These are phyloP conservation scores for Fragaria iinumae DNA, from an alignment of 306 rosid species.

Conservation along the genomic window DNA sequence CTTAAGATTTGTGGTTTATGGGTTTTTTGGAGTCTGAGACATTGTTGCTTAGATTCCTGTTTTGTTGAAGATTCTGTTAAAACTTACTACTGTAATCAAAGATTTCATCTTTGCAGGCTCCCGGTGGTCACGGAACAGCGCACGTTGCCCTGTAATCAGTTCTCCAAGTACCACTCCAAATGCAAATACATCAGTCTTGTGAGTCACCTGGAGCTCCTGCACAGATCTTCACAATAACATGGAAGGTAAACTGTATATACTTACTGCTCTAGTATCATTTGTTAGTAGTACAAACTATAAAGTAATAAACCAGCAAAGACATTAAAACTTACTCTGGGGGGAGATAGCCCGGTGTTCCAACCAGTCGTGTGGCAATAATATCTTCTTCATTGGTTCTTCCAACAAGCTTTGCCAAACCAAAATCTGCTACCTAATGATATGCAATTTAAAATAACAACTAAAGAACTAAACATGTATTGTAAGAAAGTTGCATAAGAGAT, in stretches of 20 bases:
- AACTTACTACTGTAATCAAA: constrained; percentile 58
- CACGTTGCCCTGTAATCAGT: constrained; percentile 73
- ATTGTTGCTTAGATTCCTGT: background rate
- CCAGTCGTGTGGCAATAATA: constrained; percentile 64
- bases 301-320: background rate
- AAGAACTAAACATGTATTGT: background rate
- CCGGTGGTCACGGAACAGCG: constrained; percentile 57
- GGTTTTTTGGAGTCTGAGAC: background rate
- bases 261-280: background rate
- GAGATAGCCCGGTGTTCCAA: constrained; percentile 95
- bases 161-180: constrained; percentile 83
- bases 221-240: constrained; percentile 45
- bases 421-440: constrained; percentile 67
- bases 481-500: background rate
- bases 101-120: constrained; percentile 58
- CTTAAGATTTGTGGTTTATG: no score
- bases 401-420: constrained; percentile 75
- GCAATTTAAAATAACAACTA: background rate
- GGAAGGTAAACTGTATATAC: constrained; percentile 12
- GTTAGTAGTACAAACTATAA: background rate
- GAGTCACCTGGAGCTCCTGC: constrained; percentile 82
- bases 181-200: constrained; percentile 84
- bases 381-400: constrained; percentile 72
- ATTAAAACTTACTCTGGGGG: constrained; percentile 75
- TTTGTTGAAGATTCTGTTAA: background rate